Percentiles rank a stretch among this genome's conserved stretches.
Evolutionary conservation across 2,329 filamentous ascomycete genomes (phyloP).

Genomic region (Aspergillus sp.): DNA sequence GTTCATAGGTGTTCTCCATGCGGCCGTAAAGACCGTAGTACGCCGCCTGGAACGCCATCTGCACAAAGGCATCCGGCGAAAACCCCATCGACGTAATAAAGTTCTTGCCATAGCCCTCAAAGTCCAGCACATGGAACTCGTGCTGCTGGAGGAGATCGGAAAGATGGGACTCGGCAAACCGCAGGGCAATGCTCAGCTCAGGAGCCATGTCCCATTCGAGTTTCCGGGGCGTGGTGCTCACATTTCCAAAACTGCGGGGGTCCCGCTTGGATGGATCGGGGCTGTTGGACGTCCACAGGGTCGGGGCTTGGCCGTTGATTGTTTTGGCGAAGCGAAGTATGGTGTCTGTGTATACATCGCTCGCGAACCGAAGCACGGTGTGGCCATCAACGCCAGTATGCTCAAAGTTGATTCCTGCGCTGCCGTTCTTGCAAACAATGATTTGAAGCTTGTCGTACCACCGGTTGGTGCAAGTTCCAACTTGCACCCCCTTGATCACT

Average conservation of each 20-base stretch:
- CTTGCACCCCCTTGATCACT: constrained; percentile 87
- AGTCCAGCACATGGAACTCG: constrained; percentile 90
- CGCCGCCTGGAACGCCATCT: constrained; percentile 98
- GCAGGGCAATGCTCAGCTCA: constrained; percentile 82
- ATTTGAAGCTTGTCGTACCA: constrained; percentile 99
- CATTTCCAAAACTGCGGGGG: constrained; percentile 85
- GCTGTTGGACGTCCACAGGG: constrained; percentile 82
- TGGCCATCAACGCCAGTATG: constrained; percentile 97
- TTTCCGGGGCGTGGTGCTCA: constrained; percentile 90
- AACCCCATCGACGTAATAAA: constrained; percentile 97
- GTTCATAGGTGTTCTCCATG: constrained; percentile 93
- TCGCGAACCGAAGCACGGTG: constrained; percentile 92
- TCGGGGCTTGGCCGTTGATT: constrained; percentile 91
- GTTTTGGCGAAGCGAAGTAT: constrained; percentile 91
- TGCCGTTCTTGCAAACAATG: constrained; percentile 98
- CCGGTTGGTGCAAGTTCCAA: constrained; percentile 94
- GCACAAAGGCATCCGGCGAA: constrained; percentile 93
- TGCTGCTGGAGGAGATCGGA: constrained; percentile 95
- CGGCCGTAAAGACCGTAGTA: constrained; percentile 96
- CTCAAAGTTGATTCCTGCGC: constrained; percentile 98
- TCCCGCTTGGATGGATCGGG: constrained; percentile 91
- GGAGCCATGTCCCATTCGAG: constrained; percentile 97
- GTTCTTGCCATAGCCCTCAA: constrained; percentile 85
- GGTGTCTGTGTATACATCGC: constrained; percentile 94
- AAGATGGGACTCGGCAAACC: constrained; percentile 90